Conservation (phyloP, 1,284 basidiomycete species). For the Malassezia psittaci region DNA sequence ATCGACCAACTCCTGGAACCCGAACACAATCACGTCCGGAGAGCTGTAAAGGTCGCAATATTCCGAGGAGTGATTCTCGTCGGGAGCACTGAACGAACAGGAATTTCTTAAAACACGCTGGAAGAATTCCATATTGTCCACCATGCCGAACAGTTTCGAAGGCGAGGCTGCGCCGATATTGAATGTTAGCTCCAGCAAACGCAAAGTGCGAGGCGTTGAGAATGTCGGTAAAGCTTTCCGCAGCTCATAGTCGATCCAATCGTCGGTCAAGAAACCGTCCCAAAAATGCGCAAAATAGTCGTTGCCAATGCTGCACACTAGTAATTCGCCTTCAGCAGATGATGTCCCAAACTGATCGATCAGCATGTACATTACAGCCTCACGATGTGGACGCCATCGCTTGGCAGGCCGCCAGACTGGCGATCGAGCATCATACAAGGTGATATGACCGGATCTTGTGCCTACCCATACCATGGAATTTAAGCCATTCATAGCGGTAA, state of each 20-base stretch:
- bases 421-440: constrained; percentile 63
- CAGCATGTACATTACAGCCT: constrained; percentile 63
- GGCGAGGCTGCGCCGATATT: constrained; percentile 84
- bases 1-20: constrained; percentile 90
- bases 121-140: constrained; percentile 37
- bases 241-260: constrained; percentile 78
- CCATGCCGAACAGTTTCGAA: constrained; percentile 54
- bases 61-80: constrained; percentile 8
- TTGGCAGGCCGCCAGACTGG: constrained; percentile 69
- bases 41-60: constrained; percentile 5
- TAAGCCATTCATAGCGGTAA: constrained; percentile 36
- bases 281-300: constrained; percentile 69
- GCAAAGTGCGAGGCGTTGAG: constrained; percentile 67
- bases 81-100: constrained; percentile 13
- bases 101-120: constrained; percentile 25
- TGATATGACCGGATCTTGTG: constrained; percentile 66
- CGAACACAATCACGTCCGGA: constrained; percentile 87
- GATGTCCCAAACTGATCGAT: constrained; percentile 50
- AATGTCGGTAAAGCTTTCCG: constrained; percentile 65
- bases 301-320: constrained; percentile 66
- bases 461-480: constrained; percentile 64
- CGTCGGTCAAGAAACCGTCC: constrained; percentile 75
- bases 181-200: constrained; percentile 77
- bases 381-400: constrained; percentile 70
- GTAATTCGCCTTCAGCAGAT: constrained; percentile 51